Conservation (phyloP, 371 early-diverging fungal genomes). For the Choanephora cucurbitarum region DNA sequence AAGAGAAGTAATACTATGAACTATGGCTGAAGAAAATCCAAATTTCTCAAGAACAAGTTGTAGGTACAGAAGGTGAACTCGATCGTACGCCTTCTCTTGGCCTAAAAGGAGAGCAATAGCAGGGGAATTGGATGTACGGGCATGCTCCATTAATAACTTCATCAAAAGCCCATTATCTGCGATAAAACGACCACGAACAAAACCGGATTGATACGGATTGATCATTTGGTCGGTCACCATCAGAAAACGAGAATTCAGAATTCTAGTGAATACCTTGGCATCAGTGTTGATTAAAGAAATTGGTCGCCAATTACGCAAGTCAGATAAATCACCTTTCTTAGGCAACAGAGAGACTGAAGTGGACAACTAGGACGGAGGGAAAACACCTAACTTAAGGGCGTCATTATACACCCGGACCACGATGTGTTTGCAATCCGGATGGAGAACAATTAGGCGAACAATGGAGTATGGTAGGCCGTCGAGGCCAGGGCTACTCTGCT, state of each 20-base stretch:
- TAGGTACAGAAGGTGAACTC: constrained; percentile 19
- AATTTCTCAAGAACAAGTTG: background rate
- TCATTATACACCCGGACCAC: constrained; percentile 14
- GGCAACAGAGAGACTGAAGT: constrained; percentile 27
- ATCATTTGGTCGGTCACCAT: background rate
- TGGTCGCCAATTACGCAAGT: constrained; percentile 30
- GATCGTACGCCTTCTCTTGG: constrained; percentile 25
- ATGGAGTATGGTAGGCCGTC: constrained; percentile 33
- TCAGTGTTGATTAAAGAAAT: constrained; percentile 26
- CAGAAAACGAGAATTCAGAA: constrained; percentile 15
- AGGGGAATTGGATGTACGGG: background rate
- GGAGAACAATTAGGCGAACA: background rate
- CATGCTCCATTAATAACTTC: constrained; percentile 8
- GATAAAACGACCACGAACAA: constrained; percentile 7
- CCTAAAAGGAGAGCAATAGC: constrained; percentile 16
- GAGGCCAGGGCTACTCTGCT: constrained; percentile 14
- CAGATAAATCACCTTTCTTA: constrained; percentile 25
- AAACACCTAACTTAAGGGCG: constrained; percentile 14
- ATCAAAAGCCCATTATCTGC: constrained; percentile 8
- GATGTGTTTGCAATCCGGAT: background rate
- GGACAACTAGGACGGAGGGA: constrained; percentile 24
- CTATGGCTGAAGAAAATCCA: constrained; percentile 10
- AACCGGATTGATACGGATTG: constrained; percentile 8
- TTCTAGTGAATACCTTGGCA: constrained; percentile 26
- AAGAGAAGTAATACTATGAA: too few species aligned